Percentiles rank a stretch among this genome's conserved stretches.
These are phyloP conservation scores for Crithidia thermophila DNA, from an alignment of 208 protist species.

Conservation along the genomic window DNA sequence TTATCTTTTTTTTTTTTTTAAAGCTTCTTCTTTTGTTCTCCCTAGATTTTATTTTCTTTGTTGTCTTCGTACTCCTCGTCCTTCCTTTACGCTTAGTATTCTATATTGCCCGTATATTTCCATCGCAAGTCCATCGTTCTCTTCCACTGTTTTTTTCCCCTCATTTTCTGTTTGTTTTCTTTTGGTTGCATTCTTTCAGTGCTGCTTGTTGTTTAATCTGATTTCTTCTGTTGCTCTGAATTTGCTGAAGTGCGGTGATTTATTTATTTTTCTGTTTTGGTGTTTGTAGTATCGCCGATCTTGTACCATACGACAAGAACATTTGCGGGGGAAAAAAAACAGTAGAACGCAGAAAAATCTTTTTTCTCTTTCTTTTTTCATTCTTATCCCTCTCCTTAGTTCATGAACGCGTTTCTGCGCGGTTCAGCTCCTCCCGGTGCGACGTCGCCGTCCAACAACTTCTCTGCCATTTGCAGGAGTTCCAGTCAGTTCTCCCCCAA, in stretches of 20 bases:
- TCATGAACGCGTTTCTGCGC: conserved; percentile 13
- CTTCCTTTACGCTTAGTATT: too few species aligned
- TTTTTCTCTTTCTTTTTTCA: not conserved
- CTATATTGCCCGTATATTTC: too few species aligned
- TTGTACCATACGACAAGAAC: too few species aligned
- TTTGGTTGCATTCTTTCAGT: not conserved
- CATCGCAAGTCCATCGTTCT: too few species aligned
- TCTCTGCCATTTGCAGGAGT: not conserved
- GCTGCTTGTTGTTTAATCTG: not conserved
- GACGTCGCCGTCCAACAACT: not conserved
- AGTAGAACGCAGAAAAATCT: too few species aligned
- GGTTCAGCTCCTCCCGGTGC: conserved; percentile 10
- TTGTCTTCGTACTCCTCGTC: too few species aligned
- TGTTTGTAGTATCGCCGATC: too few species aligned
- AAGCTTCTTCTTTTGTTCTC: too few species aligned
- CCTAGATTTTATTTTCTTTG: too few species aligned
- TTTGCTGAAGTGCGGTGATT: not conserved
- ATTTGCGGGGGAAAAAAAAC: too few species aligned
- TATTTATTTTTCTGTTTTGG: not conserved
- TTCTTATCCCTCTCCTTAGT: not conserved
- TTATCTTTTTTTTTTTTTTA: too few species aligned
- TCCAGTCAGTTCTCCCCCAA: conserved; percentile 5
- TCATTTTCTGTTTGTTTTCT: conserved; percentile 26
- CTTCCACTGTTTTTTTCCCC: too few species aligned
- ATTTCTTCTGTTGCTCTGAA: not conserved